A percentile compares a stretch with the other conserved stretches of the same genome.
Conservation (phyloP, 768 basidiomycete species). For the Macrocybe gigantea region DNA sequence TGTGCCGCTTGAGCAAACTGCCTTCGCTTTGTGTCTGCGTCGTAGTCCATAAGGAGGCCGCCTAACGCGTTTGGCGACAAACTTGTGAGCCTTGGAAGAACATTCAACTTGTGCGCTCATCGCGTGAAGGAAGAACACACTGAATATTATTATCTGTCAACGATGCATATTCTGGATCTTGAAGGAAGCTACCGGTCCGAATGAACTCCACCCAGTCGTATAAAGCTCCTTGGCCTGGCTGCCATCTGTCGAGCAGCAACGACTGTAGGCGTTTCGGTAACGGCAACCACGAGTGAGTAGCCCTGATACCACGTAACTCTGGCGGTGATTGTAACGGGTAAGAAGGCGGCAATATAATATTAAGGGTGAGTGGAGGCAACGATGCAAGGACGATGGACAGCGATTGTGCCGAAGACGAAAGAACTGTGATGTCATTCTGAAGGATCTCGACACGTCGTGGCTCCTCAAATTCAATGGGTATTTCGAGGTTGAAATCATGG, state of each 20-base stretch:
- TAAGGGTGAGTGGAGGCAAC: constrained; percentile 61
- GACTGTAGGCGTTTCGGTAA: constrained; percentile 27
- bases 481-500: constrained; percentile 44
- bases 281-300: constrained; percentile 57
- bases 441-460: constrained; percentile 33
- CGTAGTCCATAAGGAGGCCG: constrained; percentile 41
- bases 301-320: constrained; percentile 44
- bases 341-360: constrained; percentile 40
- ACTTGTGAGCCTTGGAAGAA: constrained; percentile 42
- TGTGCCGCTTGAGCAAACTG: constrained; percentile 64
- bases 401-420: constrained; percentile 13
- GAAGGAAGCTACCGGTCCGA: constrained; percentile 59
- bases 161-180: constrained; percentile 16
- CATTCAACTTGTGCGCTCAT: constrained; percentile 2
- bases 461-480: constrained; percentile 56
- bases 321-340: constrained; percentile 59
- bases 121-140: neutral
- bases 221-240: constrained; percentile 51
- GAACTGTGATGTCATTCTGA: constrained; percentile 8
- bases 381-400: constrained; percentile 25
- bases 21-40: constrained; percentile 37
- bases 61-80: constrained; percentile 49
- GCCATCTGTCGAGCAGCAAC: constrained; percentile 52
- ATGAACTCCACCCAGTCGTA: constrained; percentile 73
- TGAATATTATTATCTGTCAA: neutral